Percentiles rank a stretch among this genome's conserved stretches.
Evolutionary conservation across 768 basidiomycete genomes (phyloP).

Genomic region (Lactarius indigo): DNA sequence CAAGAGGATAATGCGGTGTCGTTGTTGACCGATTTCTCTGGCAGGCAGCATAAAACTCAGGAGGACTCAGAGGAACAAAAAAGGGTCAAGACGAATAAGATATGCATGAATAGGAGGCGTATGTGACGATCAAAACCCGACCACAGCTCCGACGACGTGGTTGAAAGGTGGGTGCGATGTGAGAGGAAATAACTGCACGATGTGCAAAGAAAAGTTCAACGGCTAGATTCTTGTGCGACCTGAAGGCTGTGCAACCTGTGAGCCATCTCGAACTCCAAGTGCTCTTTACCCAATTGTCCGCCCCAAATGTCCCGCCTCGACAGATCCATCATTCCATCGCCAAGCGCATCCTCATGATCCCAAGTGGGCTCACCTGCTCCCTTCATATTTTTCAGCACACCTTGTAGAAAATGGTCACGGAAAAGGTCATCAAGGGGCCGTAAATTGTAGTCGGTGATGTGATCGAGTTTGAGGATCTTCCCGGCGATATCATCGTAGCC

Average conservation of each 20-base stretch:
- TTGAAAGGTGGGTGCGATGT: too few species aligned
- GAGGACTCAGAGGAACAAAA: too few species aligned
- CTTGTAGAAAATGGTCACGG: conserved; percentile 3
- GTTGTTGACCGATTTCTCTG: too few species aligned
- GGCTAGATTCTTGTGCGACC: neutral
- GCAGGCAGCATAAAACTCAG: too few species aligned
- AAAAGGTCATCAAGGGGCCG: conserved; percentile 2
- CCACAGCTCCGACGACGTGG: too few species aligned
- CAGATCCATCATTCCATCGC: neutral
- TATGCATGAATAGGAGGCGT: too few species aligned
- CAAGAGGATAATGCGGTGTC: too few species aligned
- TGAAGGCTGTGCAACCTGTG: neutral
- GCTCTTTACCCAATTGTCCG: neutral
- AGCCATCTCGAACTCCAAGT: neutral
- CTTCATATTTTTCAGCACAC: conserved; percentile 13
- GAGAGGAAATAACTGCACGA: too few species aligned
- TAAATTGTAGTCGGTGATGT: neutral
- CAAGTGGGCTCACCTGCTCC: neutral
- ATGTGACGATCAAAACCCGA: too few species aligned
- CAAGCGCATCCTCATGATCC: conserved; percentile 1
- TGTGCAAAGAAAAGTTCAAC: neutral
- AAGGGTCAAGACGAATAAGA: too few species aligned
- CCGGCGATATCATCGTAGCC: conserved; percentile 4
- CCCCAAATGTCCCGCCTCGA: neutral
- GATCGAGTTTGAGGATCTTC: neutral